Evolutionary conservation across 441 rosid species (phyloP).

Genomic region (Euphorbia celastroides): DNA sequence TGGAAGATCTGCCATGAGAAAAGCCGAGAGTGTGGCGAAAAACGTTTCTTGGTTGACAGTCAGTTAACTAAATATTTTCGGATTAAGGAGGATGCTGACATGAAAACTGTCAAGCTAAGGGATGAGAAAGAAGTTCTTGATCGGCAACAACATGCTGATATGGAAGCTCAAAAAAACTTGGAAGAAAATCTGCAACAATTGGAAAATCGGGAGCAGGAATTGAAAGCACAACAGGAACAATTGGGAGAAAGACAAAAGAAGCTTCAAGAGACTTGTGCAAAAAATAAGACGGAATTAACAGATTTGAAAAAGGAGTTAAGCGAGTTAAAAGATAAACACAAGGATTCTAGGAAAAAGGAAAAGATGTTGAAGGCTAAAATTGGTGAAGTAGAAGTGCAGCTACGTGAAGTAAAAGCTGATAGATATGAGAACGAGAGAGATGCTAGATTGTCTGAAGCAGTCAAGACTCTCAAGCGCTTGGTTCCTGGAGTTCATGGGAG

Average conservation of each 20-base stretch:
- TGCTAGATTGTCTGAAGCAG: conserved; percentile 83
- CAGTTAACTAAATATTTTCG: conserved; percentile 80
- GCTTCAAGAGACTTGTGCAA: conserved; percentile 55
- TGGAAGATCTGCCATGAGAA: conserved; percentile 69
- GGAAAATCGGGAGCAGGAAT: conserved; percentile 72
- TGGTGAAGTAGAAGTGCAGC: conserved; percentile 71
- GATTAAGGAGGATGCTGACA: conserved; percentile 95
- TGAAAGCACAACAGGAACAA: conserved; percentile 73
- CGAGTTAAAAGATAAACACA: conserved; percentile 69
- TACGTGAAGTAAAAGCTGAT: conserved; percentile 93
- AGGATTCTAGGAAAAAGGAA: conserved; percentile 65
- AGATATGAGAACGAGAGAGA: conserved; percentile 94
- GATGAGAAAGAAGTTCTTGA: conserved; percentile 97
- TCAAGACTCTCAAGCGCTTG: conserved; percentile 84
- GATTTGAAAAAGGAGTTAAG: conserved; percentile 63
- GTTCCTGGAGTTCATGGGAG: conserved; percentile 99
- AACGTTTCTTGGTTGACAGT: conserved; percentile 72
- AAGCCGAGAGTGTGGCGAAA: conserved; percentile 77
- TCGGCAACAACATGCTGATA: conserved; percentile 90
- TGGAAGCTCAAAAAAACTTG: conserved; percentile 84
- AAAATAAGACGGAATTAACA: conserved; percentile 57
- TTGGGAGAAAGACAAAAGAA: conserved; percentile 57
- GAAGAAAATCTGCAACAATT: conserved; percentile 95
- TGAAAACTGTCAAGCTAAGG: conserved; percentile 80
- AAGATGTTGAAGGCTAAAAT: conserved; percentile 79